Conservation (phyloP, 2,329 filamentous ascomycete species). For the Leptosphaerulina australis region DNA sequence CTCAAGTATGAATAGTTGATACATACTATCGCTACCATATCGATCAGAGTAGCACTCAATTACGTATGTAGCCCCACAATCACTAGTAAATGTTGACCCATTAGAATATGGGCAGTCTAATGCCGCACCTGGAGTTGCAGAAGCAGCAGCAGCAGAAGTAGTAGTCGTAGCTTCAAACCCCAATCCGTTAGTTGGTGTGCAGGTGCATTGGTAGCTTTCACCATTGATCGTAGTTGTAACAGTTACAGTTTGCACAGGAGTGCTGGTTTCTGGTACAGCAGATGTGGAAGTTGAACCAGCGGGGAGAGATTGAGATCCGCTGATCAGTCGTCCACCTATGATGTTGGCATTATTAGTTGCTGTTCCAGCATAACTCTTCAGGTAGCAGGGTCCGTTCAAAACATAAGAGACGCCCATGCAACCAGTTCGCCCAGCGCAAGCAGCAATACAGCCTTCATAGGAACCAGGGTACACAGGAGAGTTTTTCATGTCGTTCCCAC, state of each 20-base stretch:
- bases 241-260: slow-evolving; percentile 15
- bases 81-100: slow-evolving; percentile 20
- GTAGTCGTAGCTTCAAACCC: slow-evolving; percentile 2
- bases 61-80: slow-evolving; percentile 25
- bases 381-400: slow-evolving; percentile 6
- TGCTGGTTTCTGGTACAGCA: not conserved
- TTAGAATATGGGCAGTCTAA: slow-evolving; percentile 25
- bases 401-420: slow-evolving; percentile 4
- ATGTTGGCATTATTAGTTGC: slow-evolving; percentile 14
- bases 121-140: not conserved
- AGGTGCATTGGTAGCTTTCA: slow-evolving; percentile 19
- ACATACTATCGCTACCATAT: slow-evolving; percentile 29
- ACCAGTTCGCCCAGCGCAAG: slow-evolving; percentile 1
- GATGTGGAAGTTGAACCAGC: not conserved
- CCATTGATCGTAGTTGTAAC: slow-evolving; percentile 18
- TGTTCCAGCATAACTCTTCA: slow-evolving; percentile 3
- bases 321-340: slow-evolving; percentile 25
- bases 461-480: slow-evolving; percentile 11
- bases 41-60: slow-evolving; percentile 37
- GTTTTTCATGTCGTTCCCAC: not conserved
- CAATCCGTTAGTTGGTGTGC: slow-evolving; percentile 11
- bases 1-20: too few species aligned
- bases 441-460: slow-evolving; percentile 2
- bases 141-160: not conserved
- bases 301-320: not conserved